These are phyloP conservation scores for Danielia oregonensis DNA, from an alignment of 805 yeast genomes.

Conservation along the genomic window DNA sequence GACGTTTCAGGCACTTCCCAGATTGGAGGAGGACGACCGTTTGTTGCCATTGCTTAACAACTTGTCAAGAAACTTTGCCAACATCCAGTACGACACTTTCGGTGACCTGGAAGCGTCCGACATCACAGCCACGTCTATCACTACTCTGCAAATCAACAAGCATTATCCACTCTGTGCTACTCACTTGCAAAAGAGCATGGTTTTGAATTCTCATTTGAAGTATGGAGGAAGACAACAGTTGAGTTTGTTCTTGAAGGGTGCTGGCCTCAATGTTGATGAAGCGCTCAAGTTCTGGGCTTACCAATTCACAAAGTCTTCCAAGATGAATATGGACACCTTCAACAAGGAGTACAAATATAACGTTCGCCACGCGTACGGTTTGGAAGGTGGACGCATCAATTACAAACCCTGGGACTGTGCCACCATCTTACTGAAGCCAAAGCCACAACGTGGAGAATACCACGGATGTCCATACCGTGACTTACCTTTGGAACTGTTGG, in stretches of 20 bases:
- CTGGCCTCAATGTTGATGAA: slow-evolving; percentile 84
- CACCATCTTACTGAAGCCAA: slow-evolving; percentile 67
- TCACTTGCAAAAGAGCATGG: slow-evolving; percentile 60
- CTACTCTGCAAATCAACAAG: slow-evolving; percentile 47
- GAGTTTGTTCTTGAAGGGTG: slow-evolving; percentile 80
- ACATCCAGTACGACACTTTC: slow-evolving; percentile 52
- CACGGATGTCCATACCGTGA: slow-evolving; percentile 96
- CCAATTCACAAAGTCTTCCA: slow-evolving; percentile 56
- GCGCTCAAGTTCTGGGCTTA: slow-evolving; percentile 80
- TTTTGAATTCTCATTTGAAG: slow-evolving; percentile 65
- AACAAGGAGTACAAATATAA: slow-evolving; percentile 87
- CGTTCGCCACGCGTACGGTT: slow-evolving; percentile 84
- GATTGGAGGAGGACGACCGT: slow-evolving; percentile 89
- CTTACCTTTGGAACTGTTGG: slow-evolving; percentile 60
- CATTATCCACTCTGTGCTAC: slow-evolving; percentile 84
- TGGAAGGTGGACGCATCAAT: slow-evolving; percentile 84
- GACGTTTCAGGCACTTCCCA: slow-evolving; percentile 76
- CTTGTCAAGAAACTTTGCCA: slow-evolving; percentile 52
- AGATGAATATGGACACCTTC: slow-evolving; percentile 66
- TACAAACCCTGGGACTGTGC: slow-evolving; percentile 85
- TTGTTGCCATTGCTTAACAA: slow-evolving; percentile 79
- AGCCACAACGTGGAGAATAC: slow-evolving; percentile 62
- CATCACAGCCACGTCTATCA: slow-evolving; percentile 61
- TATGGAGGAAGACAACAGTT: slow-evolving; percentile 84
- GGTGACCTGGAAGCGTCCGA: slow-evolving; percentile 33